These are phyloP conservation scores for Syzygium jambos DNA, from an alignment of 345 rosid genomes.

Conservation along the genomic window DNA sequence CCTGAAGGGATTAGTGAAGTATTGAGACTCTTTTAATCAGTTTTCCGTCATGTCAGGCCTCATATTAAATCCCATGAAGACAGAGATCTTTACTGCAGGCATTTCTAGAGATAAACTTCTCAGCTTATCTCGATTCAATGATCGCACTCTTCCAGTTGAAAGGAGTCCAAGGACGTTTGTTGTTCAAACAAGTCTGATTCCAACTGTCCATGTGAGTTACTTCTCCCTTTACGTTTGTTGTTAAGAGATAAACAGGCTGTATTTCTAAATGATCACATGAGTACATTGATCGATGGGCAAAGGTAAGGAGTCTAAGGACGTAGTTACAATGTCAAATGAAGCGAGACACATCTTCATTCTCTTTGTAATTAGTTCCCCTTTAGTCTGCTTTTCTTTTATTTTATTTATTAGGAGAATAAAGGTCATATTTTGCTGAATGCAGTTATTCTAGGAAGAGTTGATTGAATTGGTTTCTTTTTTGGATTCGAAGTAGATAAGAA, in stretches of 20 bases:
- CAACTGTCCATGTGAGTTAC: neutral
- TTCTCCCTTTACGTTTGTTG: neutral
- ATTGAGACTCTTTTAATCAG: neutral
- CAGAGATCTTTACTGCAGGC: neutral
- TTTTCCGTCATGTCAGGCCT: neutral
- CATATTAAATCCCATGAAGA: neutral
- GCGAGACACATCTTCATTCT: too few relatives aligned
- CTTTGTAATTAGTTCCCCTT: too few relatives aligned
- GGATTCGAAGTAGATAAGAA: too few relatives aligned
- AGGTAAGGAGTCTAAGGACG: neutral
- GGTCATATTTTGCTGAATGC: too few relatives aligned
- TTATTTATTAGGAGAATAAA: too few relatives aligned
- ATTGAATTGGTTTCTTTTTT: too few relatives aligned
- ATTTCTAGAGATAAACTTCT: neutral
- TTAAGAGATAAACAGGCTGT: neutral
- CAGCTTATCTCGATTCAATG: neutral
- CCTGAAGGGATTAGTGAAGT: neutral
- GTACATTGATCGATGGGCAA: neutral
- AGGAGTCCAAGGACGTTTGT: neutral
- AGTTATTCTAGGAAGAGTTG: too few relatives aligned
- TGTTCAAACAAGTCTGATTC: too few relatives aligned
- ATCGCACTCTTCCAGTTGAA: neutral
- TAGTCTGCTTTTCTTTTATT: too few relatives aligned
- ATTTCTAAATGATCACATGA: neutral
- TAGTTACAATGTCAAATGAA: neutral